These are phyloP conservation scores for Exophiala bonariae DNA, from an alignment of 2,329 filamentous ascomycete species.

Conservation along the genomic window DNA sequence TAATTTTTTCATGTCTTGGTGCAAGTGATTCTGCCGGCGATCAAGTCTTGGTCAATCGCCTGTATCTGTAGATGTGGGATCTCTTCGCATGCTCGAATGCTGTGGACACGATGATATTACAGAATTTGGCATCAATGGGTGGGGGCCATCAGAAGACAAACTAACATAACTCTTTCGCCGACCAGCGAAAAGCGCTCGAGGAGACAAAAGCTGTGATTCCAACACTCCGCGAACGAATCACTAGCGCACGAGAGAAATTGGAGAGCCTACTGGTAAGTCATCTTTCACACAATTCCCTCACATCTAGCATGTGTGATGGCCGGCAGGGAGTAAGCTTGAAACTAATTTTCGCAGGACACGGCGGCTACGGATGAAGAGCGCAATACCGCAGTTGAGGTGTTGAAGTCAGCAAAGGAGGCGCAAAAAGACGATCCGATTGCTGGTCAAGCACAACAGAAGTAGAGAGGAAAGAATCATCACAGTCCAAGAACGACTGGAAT, in stretches of 20 bases:
- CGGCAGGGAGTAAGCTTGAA: not conserved
- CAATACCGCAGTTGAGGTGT: slow-evolving; percentile 53
- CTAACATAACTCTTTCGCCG: too few relatives aligned
- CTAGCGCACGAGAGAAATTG: slow-evolving; percentile 68
- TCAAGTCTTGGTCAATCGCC: too few relatives aligned
- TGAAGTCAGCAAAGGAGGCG: slow-evolving; percentile 50
- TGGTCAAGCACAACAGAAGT: slow-evolving; percentile 29
- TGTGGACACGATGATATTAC: not conserved
- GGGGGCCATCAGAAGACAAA: too few relatives aligned
- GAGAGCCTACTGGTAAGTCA: slow-evolving; percentile 70
- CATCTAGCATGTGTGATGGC: too few relatives aligned
- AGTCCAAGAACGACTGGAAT: too few relatives aligned
- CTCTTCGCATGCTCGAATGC: too few relatives aligned
- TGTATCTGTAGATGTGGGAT: too few relatives aligned
- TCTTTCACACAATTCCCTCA: too few relatives aligned
- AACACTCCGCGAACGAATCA: slow-evolving; percentile 69
- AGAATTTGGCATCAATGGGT: too few relatives aligned
- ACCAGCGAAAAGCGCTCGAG: slow-evolving; percentile 77
- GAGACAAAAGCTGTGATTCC: slow-evolving; percentile 85
- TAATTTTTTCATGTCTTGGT: not conserved
- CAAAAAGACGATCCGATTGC: slow-evolving; percentile 28
- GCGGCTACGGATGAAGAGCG: slow-evolving; percentile 52
- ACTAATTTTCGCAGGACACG: slow-evolving; percentile 38
- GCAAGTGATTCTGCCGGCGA: too few relatives aligned
- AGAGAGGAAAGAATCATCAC: not conserved